Evolutionary conservation across 2,329 filamentous ascomycete species (phyloP).

Genomic region (Parastagonospora avenae): DNA sequence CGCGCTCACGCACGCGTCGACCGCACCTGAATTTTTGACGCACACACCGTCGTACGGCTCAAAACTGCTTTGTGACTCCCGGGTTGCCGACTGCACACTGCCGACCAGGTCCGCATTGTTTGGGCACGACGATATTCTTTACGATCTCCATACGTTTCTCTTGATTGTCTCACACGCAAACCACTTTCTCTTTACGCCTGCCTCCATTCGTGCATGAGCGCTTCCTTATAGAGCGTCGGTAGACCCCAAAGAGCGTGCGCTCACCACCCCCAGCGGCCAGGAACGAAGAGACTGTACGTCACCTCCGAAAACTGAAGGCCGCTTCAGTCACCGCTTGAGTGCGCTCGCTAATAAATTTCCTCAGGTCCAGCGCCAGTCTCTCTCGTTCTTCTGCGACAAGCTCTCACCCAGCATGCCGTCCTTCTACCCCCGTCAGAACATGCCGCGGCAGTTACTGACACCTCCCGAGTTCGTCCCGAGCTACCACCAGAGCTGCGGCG

Average conservation of each 20-base stretch:
- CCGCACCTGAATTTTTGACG: conserved; percentile 9
- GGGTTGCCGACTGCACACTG: conserved; percentile 14
- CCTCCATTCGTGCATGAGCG: conserved; percentile 45
- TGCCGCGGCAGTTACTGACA: conserved; percentile 53
- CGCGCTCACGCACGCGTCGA: conserved; percentile 10
- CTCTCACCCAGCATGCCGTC: conserved; percentile 54
- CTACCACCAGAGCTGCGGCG: conserved; percentile 51
- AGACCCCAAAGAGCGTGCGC: conserved; percentile 44
- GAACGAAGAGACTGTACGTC: conserved; percentile 49
- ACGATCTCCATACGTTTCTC: conserved; percentile 26
- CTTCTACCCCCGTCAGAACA: conserved; percentile 55
- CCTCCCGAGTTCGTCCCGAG: conserved; percentile 55
- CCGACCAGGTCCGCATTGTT: conserved; percentile 20
- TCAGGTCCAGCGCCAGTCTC: conserved; percentile 51
- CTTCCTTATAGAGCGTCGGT: conserved; percentile 37
- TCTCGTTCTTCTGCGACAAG: conserved; percentile 44
- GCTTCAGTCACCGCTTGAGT: conserved; percentile 1
- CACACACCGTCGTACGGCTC: conserved; percentile 15
- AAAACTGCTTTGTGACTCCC: background rate
- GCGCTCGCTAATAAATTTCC: conserved; percentile 19
- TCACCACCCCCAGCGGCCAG: conserved; percentile 35
- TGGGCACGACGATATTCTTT: conserved; percentile 30
- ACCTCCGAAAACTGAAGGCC: conserved; percentile 6
- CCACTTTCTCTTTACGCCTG: conserved; percentile 19
- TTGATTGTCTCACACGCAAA: conserved; percentile 23